A percentile compares a stretch with the other conserved stretches of the same genome.
These are phyloP conservation scores for Podila epicladia DNA, from an alignment of 192 early-diverging fungal genomes.

Conservation along the genomic window DNA sequence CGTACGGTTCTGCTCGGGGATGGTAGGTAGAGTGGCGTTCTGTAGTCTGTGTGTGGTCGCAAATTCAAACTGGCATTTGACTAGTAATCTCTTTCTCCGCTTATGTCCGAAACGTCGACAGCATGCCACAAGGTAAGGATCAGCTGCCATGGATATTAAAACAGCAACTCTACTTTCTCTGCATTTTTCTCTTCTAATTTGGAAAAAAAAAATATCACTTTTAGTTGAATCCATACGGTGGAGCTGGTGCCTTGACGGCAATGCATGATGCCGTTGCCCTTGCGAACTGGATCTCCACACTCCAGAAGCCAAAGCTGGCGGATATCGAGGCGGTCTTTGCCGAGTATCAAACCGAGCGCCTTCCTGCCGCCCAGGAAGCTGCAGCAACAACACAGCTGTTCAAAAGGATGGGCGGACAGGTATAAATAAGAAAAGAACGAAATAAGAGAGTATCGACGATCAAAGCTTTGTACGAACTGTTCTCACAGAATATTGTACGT, in stretches of 20 bases:
- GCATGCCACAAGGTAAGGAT: conserved; percentile 1
- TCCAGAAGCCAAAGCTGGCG: not conserved
- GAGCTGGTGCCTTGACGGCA: not conserved
- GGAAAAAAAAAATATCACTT: not conserved
- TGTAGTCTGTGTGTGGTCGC: not conserved
- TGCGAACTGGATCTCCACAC: conserved; percentile 8
- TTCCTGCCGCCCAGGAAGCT: not conserved
- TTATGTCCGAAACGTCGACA: not conserved
- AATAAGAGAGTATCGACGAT: too few relatives aligned
- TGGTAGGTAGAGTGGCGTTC: not conserved
- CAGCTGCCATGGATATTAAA: too few relatives aligned
- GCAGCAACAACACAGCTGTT: conserved; percentile 1
- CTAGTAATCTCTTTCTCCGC: too few relatives aligned
- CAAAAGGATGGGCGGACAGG: conserved; percentile 4
- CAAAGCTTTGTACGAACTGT: too few relatives aligned
- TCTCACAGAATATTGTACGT: too few relatives aligned
- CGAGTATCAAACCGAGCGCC: conserved; percentile 1
- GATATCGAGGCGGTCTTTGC: not conserved
- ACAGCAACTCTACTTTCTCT: too few relatives aligned
- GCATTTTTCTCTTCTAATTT: too few relatives aligned
- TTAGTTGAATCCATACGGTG: conserved; percentile 9
- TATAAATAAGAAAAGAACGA: not conserved
- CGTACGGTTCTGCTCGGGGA: conserved; percentile 4
- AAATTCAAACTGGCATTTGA: too few relatives aligned
- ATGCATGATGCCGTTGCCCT: conserved; percentile 4